Evolutionary conservation across 495 filamentous ascomycete species (phyloP), one percentile per base, ranked within the genome.

Genomic region (Aspergillus coremiiformis): DNA sequence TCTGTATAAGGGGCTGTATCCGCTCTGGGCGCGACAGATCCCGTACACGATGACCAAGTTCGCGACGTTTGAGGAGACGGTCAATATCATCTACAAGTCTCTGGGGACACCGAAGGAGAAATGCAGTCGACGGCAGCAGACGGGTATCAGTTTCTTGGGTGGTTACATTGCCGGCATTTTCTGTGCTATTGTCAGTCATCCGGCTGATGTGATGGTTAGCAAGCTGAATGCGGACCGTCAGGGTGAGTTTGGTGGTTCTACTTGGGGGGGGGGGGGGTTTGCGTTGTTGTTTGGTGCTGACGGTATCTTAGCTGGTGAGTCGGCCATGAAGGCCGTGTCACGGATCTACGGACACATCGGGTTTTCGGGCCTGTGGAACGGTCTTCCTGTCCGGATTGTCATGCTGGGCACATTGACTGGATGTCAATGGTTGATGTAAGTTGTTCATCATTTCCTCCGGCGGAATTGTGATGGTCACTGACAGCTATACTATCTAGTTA

Each of bases 11-110:
- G 84, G 84, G 11, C 57, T 87, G 44, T 80, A 81, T 57, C 84
- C 84, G 43, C 71, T 87, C 17, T 87, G 84, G 84, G 84, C 78
- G 10, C 70, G 84, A 15, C 84, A 87, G 67, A 85, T 87, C 45
- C 83, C 83, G 1, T 86, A 87, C 60, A 87, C 84, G 0, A 87
- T 87, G 84, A 81, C 82, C 32, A 87, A 87, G 67, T 87, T 87
- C 63, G 84, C 84, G 10, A 84, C 83, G 0, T 87, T 87, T 60
- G 84, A 87, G 69, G 80, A 78, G 61, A 83, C 82, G 1, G 84
- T 87, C 7, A 74, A 71, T 39, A 45, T 70, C 48, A 86, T 87
- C 47, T 87, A 87, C 63, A 64, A 66, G 55, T 74, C 67, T 17
- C 63, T 87, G 44, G 83, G 83, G 3, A 81, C 81, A 65, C 79